Base-by-base conservation (phyloP, 257 asterid genomes). In the Nyctanthes arbortristis region DNA sequence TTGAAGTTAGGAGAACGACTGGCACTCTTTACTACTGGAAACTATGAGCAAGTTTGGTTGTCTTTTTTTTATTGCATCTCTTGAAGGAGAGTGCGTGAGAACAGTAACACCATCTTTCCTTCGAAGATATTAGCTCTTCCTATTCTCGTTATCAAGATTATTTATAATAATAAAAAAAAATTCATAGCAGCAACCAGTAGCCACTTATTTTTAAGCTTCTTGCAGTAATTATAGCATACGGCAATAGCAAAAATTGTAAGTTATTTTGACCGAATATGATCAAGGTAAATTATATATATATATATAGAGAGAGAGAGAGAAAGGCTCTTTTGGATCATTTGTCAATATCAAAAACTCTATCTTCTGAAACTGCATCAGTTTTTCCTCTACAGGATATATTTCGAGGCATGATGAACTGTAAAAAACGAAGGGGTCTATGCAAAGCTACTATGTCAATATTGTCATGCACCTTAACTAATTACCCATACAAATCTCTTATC, bases 351-450 rank as follows among this genome's bases (percentile, higher is more conserved):
- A 3, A 30, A 24, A 52, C 5, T 24, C 33, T 20, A 10, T 60
- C 1, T 40, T 52, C 33, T 66, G 61, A 45, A 39, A 65, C 52
- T 45, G 6, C 52, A 45, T 64, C 64, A 66, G 25, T 64, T 54
- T 68, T 69, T 76, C 72, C 65, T 65, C 60, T 68, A 85, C 89
- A 86, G 96, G 80, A 45, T 32, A 40, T 52, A 75, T 66, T 69
- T 61, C 84, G 7, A 76, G 52, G 65, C 92, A 86, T 78, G 97
- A 85, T n/a, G 96, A 88, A 77, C 72, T 90, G 64, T 90, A 70
- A 77, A 74, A 72, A 43, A 66, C 28, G 20, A 54, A 68, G 31
- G 56, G 49, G 36, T 49, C 73, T 47, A 10, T 32, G 43, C 31
- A 59, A 40, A 24, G 73, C 34, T 24, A 56, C 67, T 59, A 28